Percentiles rank a stretch among this genome's conserved stretches.
Evolutionary conservation across 2,329 filamentous ascomycete species (phyloP).

Genomic region (Clonostachys rosea): DNA sequence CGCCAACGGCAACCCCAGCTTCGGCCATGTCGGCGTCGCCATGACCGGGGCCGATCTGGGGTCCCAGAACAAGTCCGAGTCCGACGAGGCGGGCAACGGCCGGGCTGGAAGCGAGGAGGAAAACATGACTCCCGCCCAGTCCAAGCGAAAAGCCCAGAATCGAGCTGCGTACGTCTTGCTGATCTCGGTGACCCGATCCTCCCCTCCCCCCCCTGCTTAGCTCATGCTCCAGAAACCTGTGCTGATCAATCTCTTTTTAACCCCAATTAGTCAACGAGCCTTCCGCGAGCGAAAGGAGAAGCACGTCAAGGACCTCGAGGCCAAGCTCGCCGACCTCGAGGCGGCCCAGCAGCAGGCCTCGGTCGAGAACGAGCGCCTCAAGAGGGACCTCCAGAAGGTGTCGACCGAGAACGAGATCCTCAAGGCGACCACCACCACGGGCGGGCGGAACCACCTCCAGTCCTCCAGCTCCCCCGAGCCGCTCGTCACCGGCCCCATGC

Average conservation of each 20-base stretch:
- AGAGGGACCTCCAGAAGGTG: slow-evolving; percentile 1
- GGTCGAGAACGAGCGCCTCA: slow-evolving; percentile 61
- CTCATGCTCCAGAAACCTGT: not conserved
- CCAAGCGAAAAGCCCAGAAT: slow-evolving; percentile 56
- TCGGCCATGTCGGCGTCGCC: slow-evolving; percentile 7
- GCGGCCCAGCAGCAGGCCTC: slow-evolving; percentile 67
- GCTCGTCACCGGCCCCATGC: slow-evolving; percentile 61
- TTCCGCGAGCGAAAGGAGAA: slow-evolving; percentile 95
- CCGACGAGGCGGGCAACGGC: slow-evolving; percentile 13
- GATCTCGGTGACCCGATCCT: slow-evolving; percentile 52
- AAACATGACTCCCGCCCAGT: slow-evolving; percentile 51
- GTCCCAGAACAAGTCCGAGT: slow-evolving; percentile 29
- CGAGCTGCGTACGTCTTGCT: slow-evolving; percentile 51
- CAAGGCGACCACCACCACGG: slow-evolving; percentile 62
- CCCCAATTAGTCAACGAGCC: slow-evolving; percentile 69
- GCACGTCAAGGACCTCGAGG: slow-evolving; percentile 89
- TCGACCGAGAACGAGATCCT: slow-evolving; percentile 87
- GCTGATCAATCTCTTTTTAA: slow-evolving; percentile 23
- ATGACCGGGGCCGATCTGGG: not conserved
- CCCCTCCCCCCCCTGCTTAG: slow-evolving; percentile 46
- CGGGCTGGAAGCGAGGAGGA: slow-evolving; percentile 49
- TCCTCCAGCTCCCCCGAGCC: slow-evolving; percentile 33
- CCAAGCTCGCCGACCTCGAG: slow-evolving; percentile 75
- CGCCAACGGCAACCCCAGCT: not conserved
- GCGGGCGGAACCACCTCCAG: slow-evolving; percentile 5